These are phyloP conservation scores for Thraustochytrium sp. DNA, from an alignment of 352 stramenopile genomes.

Conservation along the genomic window DNA sequence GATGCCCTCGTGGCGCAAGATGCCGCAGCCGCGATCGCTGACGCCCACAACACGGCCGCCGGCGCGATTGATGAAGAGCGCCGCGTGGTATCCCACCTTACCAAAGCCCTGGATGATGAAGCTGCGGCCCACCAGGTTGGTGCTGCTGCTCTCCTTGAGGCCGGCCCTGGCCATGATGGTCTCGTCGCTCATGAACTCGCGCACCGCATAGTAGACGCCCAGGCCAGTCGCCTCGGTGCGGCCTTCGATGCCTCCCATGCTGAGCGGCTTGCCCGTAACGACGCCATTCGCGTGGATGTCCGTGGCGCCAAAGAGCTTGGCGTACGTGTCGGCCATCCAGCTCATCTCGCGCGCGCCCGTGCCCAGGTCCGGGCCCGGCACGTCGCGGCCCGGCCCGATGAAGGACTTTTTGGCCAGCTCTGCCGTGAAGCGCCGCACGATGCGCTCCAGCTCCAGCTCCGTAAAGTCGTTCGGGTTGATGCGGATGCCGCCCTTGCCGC, in stretches of 20 bases:
- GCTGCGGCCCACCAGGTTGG: not conserved
- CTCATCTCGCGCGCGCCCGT: constrained; percentile 44
- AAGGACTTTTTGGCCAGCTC: constrained; percentile 49
- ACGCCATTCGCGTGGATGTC: constrained; percentile 44
- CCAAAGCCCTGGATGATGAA: constrained; percentile 48
- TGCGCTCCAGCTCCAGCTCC: constrained; percentile 44
- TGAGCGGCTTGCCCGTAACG: constrained; percentile 45
- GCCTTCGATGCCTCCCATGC: constrained; percentile 47
- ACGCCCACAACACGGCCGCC: constrained; percentile 38
- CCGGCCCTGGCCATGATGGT: constrained; percentile 12
- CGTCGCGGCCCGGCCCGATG: constrained; percentile 47
- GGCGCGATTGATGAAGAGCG: constrained; percentile 34
- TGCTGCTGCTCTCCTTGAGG: not conserved
- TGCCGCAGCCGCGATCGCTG: constrained; percentile 45
- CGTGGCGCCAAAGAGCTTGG: constrained; percentile 39
- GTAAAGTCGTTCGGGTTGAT: constrained; percentile 45
- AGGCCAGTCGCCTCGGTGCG: constrained; percentile 45
- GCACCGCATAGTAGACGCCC: constrained; percentile 45
- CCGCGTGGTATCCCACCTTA: constrained; percentile 48
- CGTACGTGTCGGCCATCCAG: constrained; percentile 50
- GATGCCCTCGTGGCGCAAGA: constrained; percentile 40
- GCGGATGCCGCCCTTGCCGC: constrained; percentile 44
- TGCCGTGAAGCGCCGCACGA: constrained; percentile 46
- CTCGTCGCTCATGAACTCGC: constrained; percentile 45
- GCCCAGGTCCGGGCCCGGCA: constrained; percentile 47